Conservation (phyloP, 371 early-diverging fungal species). For the Dinochytrium kinnereticum region DNA sequence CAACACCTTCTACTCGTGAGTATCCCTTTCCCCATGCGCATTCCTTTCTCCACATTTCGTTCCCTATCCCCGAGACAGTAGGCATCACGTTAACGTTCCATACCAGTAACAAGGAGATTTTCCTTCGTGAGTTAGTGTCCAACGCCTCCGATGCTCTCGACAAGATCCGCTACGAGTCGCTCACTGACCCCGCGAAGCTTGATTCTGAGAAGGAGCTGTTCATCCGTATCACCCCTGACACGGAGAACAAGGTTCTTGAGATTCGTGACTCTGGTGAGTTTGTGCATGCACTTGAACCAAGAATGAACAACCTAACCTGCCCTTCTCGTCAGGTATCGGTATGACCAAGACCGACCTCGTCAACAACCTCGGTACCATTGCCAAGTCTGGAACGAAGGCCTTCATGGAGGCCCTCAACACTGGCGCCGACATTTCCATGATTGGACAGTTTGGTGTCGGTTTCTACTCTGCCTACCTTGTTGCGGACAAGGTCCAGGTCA, state of each 20-base stretch:
- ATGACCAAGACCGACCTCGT: conserved; percentile 98
- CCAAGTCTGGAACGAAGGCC: conserved; percentile 94
- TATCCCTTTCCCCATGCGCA: no score
- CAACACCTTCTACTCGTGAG: conserved; percentile 66
- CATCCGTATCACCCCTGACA: conserved; percentile 87
- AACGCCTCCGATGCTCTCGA: conserved; percentile 96
- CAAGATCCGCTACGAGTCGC: conserved; percentile 88
- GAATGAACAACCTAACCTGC: background rate
- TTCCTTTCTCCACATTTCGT: no score
- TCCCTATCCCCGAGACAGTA: no score
- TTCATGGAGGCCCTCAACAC: conserved; percentile 87
- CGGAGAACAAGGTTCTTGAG: conserved; percentile 70
- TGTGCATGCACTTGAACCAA: background rate
- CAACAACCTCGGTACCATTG: conserved; percentile 96
- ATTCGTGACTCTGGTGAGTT: conserved; percentile 61
- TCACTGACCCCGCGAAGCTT: conserved; percentile 79
- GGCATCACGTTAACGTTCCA: no score
- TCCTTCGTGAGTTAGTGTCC: conserved; percentile 93
- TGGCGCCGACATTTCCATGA: conserved; percentile 89
- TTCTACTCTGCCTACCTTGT: conserved; percentile 98
- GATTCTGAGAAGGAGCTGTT: conserved; percentile 77
- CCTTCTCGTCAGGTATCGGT: conserved; percentile 82
- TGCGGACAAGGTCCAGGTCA: conserved; percentile 93
- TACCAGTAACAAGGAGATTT: conserved; percentile 93
- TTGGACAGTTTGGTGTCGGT: conserved; percentile 99